phyloP scores from a whole-genome alignment of 192 early-diverging fungal genomes.

The Podila epigama region DNA sequence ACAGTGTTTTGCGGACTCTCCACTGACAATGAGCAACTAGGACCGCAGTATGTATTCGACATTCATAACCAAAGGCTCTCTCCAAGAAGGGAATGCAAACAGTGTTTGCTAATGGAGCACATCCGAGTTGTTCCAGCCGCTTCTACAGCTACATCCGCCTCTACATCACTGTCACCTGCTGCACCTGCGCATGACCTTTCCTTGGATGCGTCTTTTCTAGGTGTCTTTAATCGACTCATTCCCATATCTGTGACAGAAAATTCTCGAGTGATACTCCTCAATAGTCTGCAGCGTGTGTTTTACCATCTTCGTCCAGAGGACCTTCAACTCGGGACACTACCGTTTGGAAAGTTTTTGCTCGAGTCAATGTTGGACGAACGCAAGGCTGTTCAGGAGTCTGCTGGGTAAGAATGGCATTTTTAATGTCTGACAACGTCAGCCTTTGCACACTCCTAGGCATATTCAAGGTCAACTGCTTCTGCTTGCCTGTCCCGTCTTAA shows the following conservation, averaged over 20 bases:
- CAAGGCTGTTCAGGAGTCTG: neutral
- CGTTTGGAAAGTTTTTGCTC: constrained; percentile 23
- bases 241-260: neutral
- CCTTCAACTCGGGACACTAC: constrained; percentile 5
- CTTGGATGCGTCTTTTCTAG: constrained; percentile 8
- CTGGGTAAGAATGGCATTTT: constrained; percentile 13
- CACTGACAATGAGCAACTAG: neutral
- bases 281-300: constrained; percentile 21
- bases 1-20: neutral
- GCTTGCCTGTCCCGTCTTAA: no score
- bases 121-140: no score
- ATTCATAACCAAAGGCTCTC: neutral
- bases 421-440: neutral
- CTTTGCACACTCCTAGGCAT: neutral
- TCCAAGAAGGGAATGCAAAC: neutral
- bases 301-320: constrained; percentile 9
- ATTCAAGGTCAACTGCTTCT: neutral
- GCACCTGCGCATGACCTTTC: neutral
- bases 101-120: no score
- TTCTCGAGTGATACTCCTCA: constrained; percentile 6
- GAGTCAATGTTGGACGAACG: constrained; percentile 1
- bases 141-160: no score
- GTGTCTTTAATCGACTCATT: constrained; percentile 16
- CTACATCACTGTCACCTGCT: no score
- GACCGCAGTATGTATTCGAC: neutral